These are phyloP conservation scores for Coniosporium apollinis DNA, from an alignment of 495 filamentous ascomycete genomes.

Conservation along the genomic window DNA sequence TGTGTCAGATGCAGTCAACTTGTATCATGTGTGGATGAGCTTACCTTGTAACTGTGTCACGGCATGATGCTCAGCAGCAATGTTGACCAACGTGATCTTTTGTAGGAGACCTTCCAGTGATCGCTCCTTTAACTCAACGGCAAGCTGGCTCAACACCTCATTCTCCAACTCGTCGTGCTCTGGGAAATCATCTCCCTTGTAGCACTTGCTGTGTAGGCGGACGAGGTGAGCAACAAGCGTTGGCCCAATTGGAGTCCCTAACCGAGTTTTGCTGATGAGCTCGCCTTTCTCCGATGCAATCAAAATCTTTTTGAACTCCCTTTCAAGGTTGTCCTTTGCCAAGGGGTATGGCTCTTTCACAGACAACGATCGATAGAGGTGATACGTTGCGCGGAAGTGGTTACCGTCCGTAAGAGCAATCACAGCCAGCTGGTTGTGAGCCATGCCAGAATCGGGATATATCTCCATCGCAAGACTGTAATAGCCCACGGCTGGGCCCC, in stretches of 20 bases:
- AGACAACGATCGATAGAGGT: constrained; percentile 69
- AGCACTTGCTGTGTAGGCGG: constrained; percentile 72
- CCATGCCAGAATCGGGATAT: constrained; percentile 58
- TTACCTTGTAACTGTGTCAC: constrained; percentile 43
- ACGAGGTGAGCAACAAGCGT: constrained; percentile 67
- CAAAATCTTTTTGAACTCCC: constrained; percentile 60
- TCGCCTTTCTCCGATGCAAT: constrained; percentile 42
- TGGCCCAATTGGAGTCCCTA: too few relatives aligned
- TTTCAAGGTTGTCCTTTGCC: constrained; percentile 57
- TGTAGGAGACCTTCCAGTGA: constrained; percentile 48
- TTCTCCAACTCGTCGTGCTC: constrained; percentile 73
- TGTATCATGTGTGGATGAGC: not conserved
- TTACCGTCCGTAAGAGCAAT: constrained; percentile 59
- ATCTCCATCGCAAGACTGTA: constrained; percentile 70
- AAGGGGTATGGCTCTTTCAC: constrained; percentile 54
- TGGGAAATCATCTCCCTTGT: constrained; percentile 49
- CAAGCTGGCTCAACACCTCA: constrained; percentile 64
- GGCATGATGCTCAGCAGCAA: constrained; percentile 64
- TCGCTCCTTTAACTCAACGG: constrained; percentile 53
- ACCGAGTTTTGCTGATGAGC: constrained; percentile 35
- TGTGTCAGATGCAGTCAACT: not conserved
- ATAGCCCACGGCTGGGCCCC: constrained; percentile 66
- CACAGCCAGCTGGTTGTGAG: constrained; percentile 80
- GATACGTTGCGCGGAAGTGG: constrained; percentile 69
- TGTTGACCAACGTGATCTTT: constrained; percentile 71